Evolutionary conservation across 2,329 filamentous ascomycete genomes (phyloP), one percentile per base, ranked within the genome.

Genomic region (Tetracladium maxilliforme): DNA sequence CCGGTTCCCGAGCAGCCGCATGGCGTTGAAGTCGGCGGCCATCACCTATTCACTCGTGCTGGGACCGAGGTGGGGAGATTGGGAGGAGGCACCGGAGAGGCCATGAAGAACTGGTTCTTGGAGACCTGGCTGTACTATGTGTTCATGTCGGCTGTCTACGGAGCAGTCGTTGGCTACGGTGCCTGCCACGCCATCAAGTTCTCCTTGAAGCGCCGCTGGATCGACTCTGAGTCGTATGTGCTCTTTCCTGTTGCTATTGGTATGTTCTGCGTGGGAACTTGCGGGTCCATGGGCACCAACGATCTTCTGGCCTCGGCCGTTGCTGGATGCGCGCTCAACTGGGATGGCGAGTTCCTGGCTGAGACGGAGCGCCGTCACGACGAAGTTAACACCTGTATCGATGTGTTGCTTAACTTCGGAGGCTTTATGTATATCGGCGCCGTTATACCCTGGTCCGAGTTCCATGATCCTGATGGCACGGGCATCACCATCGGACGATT

Each of bases 261-360:
- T 10, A 48, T 73, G 7, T 70, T 71, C 38, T 48, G 67, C 18
- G 50, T 72, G 14, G 66, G 69, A 3, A 63, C 64, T 1, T 65
- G 61, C 29, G 68, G 67, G 14, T 50, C 56, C 13, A 51, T 72
- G 10, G 68, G 67, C 9, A 66, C 63, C 0, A 64, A 71, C 27
- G 69, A 73, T 31, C 56, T 70, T 0, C 52, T 74, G 4, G 66
- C 67, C 4, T 74, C 66, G 38, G 71, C 71, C 29, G 53, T 65
- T 4, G 67, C 70, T 1, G 70, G 69, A 6, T 63, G 57, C 36
- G 56, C 57, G 9, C 45, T 74, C 22, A 74, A 72, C 43, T 74
- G 69, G 70, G 62, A 72, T 28, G 67, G 69, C 4, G 39, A 56
- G n/a, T 73, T 64, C 35, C 58, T 70, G 4, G 50, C 51, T 5